These are phyloP conservation scores for Paraphoma chrysanthemicola DNA, from an alignment of 2,329 filamentous ascomycete species.

Conservation along the genomic window DNA sequence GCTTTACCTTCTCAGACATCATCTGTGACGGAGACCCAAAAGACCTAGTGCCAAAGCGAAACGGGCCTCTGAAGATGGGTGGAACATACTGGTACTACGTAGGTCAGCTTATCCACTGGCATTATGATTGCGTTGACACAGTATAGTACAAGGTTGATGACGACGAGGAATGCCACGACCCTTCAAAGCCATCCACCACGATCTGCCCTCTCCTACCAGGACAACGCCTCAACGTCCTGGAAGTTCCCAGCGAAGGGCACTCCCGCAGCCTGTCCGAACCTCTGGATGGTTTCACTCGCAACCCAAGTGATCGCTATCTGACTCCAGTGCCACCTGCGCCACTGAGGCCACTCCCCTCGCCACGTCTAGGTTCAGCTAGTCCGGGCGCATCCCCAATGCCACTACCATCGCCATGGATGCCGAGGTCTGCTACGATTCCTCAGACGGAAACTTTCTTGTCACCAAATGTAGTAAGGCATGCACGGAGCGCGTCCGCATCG, in stretches of 20 bases:
- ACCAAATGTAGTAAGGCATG: conserved; percentile 31
- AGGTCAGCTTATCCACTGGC: conserved; percentile 48
- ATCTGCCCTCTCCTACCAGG: conserved; percentile 86
- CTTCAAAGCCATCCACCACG: conserved; percentile 74
- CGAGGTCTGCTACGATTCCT: conserved; percentile 40
- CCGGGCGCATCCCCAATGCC: conserved; percentile 24
- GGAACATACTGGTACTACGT: conserved; percentile 96
- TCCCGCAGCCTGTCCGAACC: conserved; percentile 71
- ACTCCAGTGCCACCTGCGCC: conserved; percentile 64
- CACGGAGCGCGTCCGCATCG: conserved; percentile 41
- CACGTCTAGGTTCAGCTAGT: conserved; percentile 22
- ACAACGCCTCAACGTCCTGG: conserved; percentile 83
- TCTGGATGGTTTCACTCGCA: conserved; percentile 75
- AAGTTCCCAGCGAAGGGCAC: conserved; percentile 73
- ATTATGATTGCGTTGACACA: conserved; percentile 16
- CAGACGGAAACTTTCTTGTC: conserved; percentile 28
- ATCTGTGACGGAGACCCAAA: conserved; percentile 75
- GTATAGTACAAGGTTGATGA: conserved; percentile 83
- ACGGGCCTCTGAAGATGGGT: conserved; percentile 88
- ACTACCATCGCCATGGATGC: conserved; percentile 27
- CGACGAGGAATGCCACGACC: conserved; percentile 77
- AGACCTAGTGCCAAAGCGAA: conserved; percentile 63
- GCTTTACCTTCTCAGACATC: conserved; percentile 85
- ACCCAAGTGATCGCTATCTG: conserved; percentile 77
- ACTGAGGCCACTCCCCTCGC: conserved; percentile 43